Conservation (phyloP, 768 basidiomycete species). For the Paxillus involutus region DNA sequence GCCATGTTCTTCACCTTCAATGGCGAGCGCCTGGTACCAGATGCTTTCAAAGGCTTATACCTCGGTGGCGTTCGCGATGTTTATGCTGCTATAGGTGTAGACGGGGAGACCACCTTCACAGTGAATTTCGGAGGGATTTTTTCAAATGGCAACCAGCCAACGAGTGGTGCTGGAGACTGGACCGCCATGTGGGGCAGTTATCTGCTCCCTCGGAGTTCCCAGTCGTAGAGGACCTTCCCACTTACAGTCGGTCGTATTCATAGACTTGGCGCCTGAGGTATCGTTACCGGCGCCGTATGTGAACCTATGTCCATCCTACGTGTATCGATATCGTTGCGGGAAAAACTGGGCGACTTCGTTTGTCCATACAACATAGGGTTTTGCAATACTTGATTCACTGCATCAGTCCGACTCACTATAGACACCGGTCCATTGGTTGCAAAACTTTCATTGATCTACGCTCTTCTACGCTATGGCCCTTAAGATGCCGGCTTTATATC, state of each 20-base stretch:
- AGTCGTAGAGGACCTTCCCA: constrained; percentile 45
- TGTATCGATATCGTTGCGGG: too few species aligned
- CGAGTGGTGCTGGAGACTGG: constrained; percentile 64
- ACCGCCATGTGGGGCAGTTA: constrained; percentile 58
- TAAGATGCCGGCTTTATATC: too few species aligned
- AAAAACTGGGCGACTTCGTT: too few species aligned
- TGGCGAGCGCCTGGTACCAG: constrained; percentile 46
- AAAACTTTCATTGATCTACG: too few species aligned
- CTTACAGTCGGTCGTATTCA: constrained; percentile 3
- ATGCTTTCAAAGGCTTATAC: constrained; percentile 61
- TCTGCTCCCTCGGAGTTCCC: constrained; percentile 9
- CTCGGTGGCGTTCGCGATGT: constrained; percentile 51
- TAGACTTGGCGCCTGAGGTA: background rate
- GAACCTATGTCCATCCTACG: too few species aligned
- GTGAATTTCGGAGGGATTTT: constrained; percentile 66
- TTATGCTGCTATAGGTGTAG: constrained; percentile 63
- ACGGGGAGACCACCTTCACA: constrained; percentile 47
- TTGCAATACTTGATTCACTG: too few species aligned
- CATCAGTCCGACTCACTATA: too few species aligned
- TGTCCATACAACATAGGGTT: too few species aligned
- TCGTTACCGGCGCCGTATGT: background rate
- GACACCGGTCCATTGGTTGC: too few species aligned
- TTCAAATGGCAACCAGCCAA: constrained; percentile 67
- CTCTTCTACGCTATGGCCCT: too few species aligned
- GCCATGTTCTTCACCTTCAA: constrained; percentile 67